Percentiles rank a stretch among this genome's conserved stretches.
phyloP scores from a whole-genome alignment of 371 early-diverging fungal genomes.

The Paraphysoderma sedebokerense region DNA sequence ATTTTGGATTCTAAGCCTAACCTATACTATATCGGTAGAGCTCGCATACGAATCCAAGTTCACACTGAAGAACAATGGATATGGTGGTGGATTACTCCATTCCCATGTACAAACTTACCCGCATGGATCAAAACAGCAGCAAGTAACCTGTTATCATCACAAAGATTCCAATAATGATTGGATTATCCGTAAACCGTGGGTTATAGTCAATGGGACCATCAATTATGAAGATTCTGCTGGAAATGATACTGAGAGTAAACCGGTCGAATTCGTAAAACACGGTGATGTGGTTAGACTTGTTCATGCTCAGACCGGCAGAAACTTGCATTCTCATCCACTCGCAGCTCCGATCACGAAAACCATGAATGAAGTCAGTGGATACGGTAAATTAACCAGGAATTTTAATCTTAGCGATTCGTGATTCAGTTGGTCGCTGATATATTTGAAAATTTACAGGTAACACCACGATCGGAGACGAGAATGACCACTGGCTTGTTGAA shows the following conservation, averaged over 20 bases:
- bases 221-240: conserved; percentile 5
- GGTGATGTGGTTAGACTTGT: conserved; percentile 71
- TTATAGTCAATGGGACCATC: conserved; percentile 25
- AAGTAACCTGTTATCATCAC: conserved; percentile 96
- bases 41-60: conserved; percentile 87
- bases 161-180: conserved; percentile 96
- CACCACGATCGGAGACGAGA: conserved; percentile 45
- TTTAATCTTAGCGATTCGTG: no score
- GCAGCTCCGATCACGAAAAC: conserved; percentile 63
- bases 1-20: background rate
- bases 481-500: conserved; percentile 87
- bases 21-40: conserved; percentile 28
- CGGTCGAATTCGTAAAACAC: conserved; percentile 42
- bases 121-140: conserved; percentile 84
- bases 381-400: no score
- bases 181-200: conserved; percentile 33
- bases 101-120: conserved; percentile 94
- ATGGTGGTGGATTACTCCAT: conserved; percentile 93
- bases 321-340: conserved; percentile 69
- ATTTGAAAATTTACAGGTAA: no score
- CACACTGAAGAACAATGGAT: conserved; percentile 69
- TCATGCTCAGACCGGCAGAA: conserved; percentile 51
- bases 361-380: conserved; percentile 81
- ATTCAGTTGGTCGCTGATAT: no score
- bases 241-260: background rate